Evolutionary conservation across 176 grass and related monocot species (phyloP), one percentile per base, ranked within the genome.

Genomic region (Bonia amplexicaulis): DNA sequence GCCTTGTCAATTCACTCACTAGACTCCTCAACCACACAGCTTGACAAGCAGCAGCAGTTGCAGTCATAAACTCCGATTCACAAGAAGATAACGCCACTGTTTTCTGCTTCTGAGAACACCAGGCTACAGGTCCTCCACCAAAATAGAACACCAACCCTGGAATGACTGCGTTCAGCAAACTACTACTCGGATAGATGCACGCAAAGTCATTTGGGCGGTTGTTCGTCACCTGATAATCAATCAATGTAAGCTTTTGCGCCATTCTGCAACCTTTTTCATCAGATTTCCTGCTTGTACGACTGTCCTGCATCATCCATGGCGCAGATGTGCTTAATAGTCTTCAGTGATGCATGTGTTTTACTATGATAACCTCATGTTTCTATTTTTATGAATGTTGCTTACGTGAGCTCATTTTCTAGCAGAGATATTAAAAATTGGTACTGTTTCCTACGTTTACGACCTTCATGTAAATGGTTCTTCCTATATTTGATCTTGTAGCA

Each of bases 111-210:
- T n/a, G n/a, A n/a, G n/a, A n/a, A n/a, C n/a, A n/a, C n/a, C n/a
- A n/a, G n/a, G n/a, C n/a, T n/a, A n/a, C n/a, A n/a, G n/a, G n/a
- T n/a, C n/a, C n/a, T n/a, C n/a, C n/a, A n/a, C n/a, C n/a, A n/a
- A n/a, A n/a, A n/a, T n/a, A n/a, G n/a, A n/a, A n/a, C n/a, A n/a
- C n/a, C n/a, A n/a, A n/a, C 72, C 96, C 96, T 7, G 96, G 91
- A 6, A 98, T 98, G 96, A 98, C 96, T 1, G 96, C 95, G 55
- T 98, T 98, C 80, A 90, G 84, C 57, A 98, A 98, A 45, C 89
- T 98, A 5, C 88, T 98, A 7, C 85, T 95, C 0, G 96, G 96
- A 7, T 86, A 91, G 1, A 90, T 98, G 93, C 96, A 95, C 42
- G 80, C 90, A 49, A 92, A 90, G 76, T 95, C 96, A 0, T 98